Base-by-base conservation (phyloP, 2,329 filamentous ascomycete genomes). In the Alternaria arborescens region DNA sequence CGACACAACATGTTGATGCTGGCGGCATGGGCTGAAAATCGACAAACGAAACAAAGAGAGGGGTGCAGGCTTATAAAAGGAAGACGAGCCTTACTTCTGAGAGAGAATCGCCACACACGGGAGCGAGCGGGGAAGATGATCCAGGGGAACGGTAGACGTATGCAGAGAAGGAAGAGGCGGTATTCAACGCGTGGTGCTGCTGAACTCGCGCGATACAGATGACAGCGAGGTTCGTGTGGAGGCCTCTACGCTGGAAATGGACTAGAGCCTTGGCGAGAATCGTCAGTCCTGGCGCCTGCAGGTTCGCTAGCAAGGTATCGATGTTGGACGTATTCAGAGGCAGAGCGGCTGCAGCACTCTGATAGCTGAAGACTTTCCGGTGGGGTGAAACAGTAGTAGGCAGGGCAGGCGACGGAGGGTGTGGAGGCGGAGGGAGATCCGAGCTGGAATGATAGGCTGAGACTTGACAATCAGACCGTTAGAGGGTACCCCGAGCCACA, bases 41-140 rank as follows among this genome's bases (percentile, higher is more conserved):
- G 66, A 44, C 54, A 48, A 54, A 53, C 47, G 60, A 56, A 55
- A 64, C 58, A 26, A 30, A 52, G 30, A 30, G 42, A 32, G 54
- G 58, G 41, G 48, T 52, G 41, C 30, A 18, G 46, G 34, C n/a
- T 34, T 26, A 34, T 32, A 20, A 32, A 46, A 57, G 55, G 41
- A 36, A 62, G 43, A 63, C 55, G 53, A 57, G 68, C 68, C 73
- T 77, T 75, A 75, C 72, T 69, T 72, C 57, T 72, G 59, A 52
- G 48, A 50, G 53, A 64, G 60, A 63, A 56, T 50, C 57, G 61
- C 67, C 59, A 68, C 67, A 66, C 66, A 69, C 64, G 65, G 69
- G 67, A 66, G 71, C 68, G 67, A 66, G 71, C 68, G 67, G 68
- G 69, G 68, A 69, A 66, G 58, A 48, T 53, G 53, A 62, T 68